A percentile compares a stretch with the other conserved stretches of the same genome.
These are phyloP conservation scores for Artemisia tridentata DNA, from an alignment of 129 eudicot species.

Conservation along the genomic window DNA sequence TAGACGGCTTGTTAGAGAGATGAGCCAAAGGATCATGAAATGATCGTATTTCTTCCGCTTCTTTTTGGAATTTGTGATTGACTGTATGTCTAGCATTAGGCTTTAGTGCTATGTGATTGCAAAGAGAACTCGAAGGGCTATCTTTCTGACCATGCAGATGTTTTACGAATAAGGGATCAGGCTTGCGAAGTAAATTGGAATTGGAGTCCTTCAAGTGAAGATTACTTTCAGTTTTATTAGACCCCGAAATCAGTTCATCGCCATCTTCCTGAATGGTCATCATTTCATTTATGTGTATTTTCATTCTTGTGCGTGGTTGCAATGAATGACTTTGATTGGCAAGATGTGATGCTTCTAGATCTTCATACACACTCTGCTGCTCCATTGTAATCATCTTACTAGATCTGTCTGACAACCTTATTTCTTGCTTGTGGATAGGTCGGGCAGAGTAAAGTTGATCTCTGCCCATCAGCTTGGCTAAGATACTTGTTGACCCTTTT, in stretches of 20 bases:
- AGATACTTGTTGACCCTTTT: constrained; percentile 52
- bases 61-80: neutral
- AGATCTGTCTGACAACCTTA: constrained; percentile 26
- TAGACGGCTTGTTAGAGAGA: neutral
- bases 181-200: neutral
- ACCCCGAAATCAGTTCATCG: neutral
- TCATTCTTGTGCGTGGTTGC: constrained; percentile 23
- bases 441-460: constrained; percentile 49
- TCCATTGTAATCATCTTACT: constrained; percentile 10
- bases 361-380: constrained; percentile 58
- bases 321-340: constrained; percentile 23
- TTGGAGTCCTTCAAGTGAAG: neutral
- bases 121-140: too few species aligned
- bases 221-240: neutral
- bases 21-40: neutral
- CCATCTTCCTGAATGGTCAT: neutral
- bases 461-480: constrained; percentile 79
- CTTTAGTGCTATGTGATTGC: too few species aligned
- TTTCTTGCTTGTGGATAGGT: constrained; percentile 36
- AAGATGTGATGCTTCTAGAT: constrained; percentile 46
- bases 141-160: neutral
- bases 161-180: neutral
- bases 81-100: too few species aligned
- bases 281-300: neutral
- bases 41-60: neutral